phyloP scores from a whole-genome alignment of 768 basidiomycete species.

The Leucosporidium yakuticum region DNA sequence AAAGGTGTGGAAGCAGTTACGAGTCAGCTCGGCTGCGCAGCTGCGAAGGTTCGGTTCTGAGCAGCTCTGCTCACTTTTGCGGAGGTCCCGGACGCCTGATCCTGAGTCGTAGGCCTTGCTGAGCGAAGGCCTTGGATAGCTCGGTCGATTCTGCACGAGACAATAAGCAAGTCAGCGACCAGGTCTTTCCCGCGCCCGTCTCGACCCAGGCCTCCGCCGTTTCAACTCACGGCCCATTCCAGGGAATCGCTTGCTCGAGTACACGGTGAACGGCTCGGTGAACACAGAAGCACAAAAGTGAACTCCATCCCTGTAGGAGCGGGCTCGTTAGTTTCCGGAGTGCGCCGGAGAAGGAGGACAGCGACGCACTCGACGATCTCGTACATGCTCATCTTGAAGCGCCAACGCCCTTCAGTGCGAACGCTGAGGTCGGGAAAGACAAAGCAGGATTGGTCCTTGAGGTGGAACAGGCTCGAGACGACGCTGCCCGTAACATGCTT shows the following conservation, averaged over 20 bases:
- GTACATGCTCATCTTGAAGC: conserved; percentile 69
- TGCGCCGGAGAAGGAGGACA: conserved; percentile 45
- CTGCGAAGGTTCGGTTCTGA: not conserved
- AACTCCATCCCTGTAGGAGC: conserved; percentile 61
- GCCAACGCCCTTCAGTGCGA: conserved; percentile 83
- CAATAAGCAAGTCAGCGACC: not conserved
- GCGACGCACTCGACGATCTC: conserved; percentile 65
- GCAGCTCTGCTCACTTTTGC: not conserved
- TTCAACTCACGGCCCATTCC: conserved; percentile 78
- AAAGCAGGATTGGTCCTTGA: conserved; percentile 74
- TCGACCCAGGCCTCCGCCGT: too few species aligned
- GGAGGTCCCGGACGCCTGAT: conserved; percentile 12
- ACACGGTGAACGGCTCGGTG: conserved; percentile 85
- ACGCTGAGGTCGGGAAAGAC: conserved; percentile 94
- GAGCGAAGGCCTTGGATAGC: conserved; percentile 20
- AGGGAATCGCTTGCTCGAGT: conserved; percentile 92
- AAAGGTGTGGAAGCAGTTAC: not conserved
- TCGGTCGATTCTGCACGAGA: conserved; percentile 25
- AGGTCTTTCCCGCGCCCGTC: not conserved
- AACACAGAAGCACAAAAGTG: conserved; percentile 85
- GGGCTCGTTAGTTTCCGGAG: conserved; percentile 41
- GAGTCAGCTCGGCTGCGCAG: not conserved
- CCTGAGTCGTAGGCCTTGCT: conserved; percentile 25
- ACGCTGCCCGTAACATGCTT: conserved; percentile 85
- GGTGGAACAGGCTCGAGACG: conserved; percentile 82